Percentiles rank a stretch among this genome's conserved stretches.
Evolutionary conservation across 2,329 filamentous ascomycete species (phyloP).

Genomic region (Grosmannia penicillata): DNA sequence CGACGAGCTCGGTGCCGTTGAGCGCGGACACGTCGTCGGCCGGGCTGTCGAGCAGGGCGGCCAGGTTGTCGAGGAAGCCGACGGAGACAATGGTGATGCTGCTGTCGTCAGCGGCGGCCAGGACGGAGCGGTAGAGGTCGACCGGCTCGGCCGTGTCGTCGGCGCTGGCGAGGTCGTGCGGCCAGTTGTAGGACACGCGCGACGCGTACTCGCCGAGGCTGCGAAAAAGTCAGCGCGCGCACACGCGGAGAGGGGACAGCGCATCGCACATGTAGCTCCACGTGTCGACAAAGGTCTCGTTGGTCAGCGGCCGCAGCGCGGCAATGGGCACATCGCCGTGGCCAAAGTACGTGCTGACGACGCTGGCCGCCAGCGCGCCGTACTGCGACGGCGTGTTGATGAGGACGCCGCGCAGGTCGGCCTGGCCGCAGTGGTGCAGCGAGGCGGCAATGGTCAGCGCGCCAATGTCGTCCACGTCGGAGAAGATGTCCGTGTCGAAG

Average conservation of each 20-base stretch:
- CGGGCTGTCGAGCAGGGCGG: constrained; percentile 28
- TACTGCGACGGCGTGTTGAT: constrained; percentile 26
- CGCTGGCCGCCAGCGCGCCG: constrained; percentile 24
- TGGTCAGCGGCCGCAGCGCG: constrained; percentile 22
- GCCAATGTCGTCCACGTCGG: constrained; percentile 26
- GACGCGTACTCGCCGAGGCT: constrained; percentile 27
- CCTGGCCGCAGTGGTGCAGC: constrained; percentile 1
- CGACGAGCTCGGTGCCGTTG: constrained; percentile 24
- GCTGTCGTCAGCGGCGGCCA: constrained; percentile 22
- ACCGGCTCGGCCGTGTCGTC: constrained; percentile 26
- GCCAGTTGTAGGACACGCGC: constrained; percentile 28
- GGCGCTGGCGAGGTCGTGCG: constrained; percentile 19
- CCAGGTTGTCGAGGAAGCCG: constrained; percentile 31
- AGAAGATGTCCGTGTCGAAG: constrained; percentile 31
- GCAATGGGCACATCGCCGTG: constrained; percentile 22
- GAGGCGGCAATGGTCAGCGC: constrained; percentile 1
- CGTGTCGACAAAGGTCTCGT: constrained; percentile 28
- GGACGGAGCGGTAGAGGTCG: constrained; percentile 26
- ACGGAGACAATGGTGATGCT: constrained; percentile 30
- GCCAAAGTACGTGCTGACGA: constrained; percentile 26
- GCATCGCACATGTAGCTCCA: constrained; percentile 6
- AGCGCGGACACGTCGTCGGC: constrained; percentile 24
- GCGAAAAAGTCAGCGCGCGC: constrained; percentile 12
- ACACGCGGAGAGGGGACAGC: no score
- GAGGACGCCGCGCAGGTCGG: constrained; percentile 23